A percentile compares a stretch with the other conserved stretches of the same genome.
Conservation (phyloP, 805 yeast species). For the Spathaspora girioi region DNA sequence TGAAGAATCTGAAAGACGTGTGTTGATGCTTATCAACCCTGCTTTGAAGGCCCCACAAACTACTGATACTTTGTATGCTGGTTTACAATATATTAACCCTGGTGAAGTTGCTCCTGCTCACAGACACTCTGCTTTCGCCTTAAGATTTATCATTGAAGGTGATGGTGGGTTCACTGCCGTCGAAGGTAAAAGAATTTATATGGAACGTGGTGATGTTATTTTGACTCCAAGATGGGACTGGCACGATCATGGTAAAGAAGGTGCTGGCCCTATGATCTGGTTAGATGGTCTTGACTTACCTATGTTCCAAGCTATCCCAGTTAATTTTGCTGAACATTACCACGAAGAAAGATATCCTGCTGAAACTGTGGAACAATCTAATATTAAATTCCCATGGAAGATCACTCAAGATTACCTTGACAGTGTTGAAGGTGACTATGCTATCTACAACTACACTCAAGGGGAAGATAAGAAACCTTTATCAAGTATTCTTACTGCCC, state of each 20-base stretch:
- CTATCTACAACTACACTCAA: slow-evolving; percentile 7
- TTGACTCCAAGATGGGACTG: slow-evolving; percentile 11
- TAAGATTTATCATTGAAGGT: slow-evolving; percentile 12
- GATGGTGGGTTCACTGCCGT: slow-evolving; percentile 12
- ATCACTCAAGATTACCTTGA: slow-evolving; percentile 7
- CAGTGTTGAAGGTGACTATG: slow-evolving; percentile 8
- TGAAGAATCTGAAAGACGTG: slow-evolving; percentile 12
- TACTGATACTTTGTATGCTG: slow-evolving; percentile 13
- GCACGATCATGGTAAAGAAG: slow-evolving; percentile 13
- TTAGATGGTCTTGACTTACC: slow-evolving; percentile 12
- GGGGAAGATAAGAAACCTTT: background rate
- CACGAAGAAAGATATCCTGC: slow-evolving; percentile 9
- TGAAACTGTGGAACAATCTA: slow-evolving; percentile 5
- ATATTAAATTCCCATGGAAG: slow-evolving; percentile 10
- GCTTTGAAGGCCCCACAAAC: slow-evolving; percentile 11
- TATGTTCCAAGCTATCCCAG: slow-evolving; percentile 11
- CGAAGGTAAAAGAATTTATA: slow-evolving; percentile 10
- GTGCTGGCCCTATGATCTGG: slow-evolving; percentile 10
- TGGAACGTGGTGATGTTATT: slow-evolving; percentile 12
- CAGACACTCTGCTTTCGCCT: slow-evolving; percentile 12
- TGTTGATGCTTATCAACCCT: slow-evolving; percentile 11
- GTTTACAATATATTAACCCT: slow-evolving; percentile 11
- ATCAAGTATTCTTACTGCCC: slow-evolving; percentile 9
- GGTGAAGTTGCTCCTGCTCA: slow-evolving; percentile 14
- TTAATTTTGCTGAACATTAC: slow-evolving; percentile 11